A percentile compares a stretch with the other conserved stretches of the same genome.
Evolutionary conservation across 805 yeast species (phyloP).

Genomic region (Teunomyces tritomae): DNA sequence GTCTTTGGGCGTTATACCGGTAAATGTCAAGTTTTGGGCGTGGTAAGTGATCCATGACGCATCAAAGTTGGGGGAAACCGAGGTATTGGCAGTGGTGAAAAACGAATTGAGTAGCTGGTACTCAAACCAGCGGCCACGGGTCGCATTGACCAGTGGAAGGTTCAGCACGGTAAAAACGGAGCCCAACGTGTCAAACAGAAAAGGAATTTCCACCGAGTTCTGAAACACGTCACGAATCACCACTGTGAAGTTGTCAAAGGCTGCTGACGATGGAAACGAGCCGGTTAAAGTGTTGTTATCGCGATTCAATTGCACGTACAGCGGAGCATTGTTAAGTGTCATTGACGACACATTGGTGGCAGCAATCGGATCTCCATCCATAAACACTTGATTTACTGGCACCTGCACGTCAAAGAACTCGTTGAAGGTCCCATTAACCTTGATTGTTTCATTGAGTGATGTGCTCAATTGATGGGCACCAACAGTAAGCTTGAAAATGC

Average conservation of each 20-base stretch:
- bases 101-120: constrained; percentile 53
- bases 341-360: constrained; percentile 55
- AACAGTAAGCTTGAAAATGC: constrained; percentile 67
- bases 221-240: constrained; percentile 58
- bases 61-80: constrained; percentile 41
- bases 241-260: constrained; percentile 49
- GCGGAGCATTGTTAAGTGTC: constrained; percentile 50
- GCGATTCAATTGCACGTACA: constrained; percentile 49
- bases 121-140: constrained; percentile 58
- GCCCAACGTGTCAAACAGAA: constrained; percentile 51
- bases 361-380: constrained; percentile 57
- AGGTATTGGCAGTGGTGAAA: constrained; percentile 56
- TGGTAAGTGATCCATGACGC: constrained; percentile 67
- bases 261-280: constrained; percentile 48
- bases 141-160: constrained; percentile 63
- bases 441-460: constrained; percentile 51
- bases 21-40: constrained; percentile 57
- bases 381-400: constrained; percentile 61
- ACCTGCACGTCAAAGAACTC: constrained; percentile 51
- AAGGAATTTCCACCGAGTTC: constrained; percentile 58
- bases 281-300: constrained; percentile 49
- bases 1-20: constrained; percentile 56
- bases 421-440: constrained; percentile 67
- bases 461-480: constrained; percentile 89
- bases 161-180: constrained; percentile 55